Conservation (phyloP, 768 basidiomycete species). For the Kondoa malvinella region DNA sequence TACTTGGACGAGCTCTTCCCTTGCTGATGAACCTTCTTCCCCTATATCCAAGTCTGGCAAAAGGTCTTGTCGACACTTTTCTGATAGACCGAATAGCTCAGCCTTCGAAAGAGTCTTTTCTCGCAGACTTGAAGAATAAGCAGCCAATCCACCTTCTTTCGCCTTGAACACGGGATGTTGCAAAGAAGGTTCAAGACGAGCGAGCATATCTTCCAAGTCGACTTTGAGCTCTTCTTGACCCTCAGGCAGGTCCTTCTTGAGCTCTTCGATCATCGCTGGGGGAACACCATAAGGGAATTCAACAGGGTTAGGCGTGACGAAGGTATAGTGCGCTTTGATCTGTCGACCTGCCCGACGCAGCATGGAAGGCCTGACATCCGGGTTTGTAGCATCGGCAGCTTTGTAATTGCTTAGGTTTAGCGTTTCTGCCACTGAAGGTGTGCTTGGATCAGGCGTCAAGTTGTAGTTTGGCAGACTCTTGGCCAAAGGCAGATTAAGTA, state of each 20-base stretch:
- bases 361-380: conserved; percentile 20
- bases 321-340: conserved; percentile 52
- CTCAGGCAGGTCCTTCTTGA: conserved; percentile 36
- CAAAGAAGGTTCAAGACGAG: conserved; percentile 12
- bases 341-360: conserved; percentile 19
- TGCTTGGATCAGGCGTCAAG: conserved; percentile 10
- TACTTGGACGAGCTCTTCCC: conserved; percentile 62
- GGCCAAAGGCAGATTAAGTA: conserved; percentile 16
- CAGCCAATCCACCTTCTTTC: conserved; percentile 15
- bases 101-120: conserved; percentile 20
- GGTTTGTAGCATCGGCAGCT: background rate
- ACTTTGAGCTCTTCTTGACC: conserved; percentile 3
- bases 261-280: conserved; percentile 38
- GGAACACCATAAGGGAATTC: conserved; percentile 58
- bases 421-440: conserved; percentile 8
- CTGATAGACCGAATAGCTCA: conserved; percentile 54
- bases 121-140: conserved; percentile 22
- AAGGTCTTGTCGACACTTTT: conserved; percentile 51
- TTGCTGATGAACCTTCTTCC: conserved; percentile 29
- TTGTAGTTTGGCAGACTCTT: conserved; percentile 10
- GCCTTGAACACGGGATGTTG: conserved; percentile 4
- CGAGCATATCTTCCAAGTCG: conserved; percentile 16
- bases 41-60: conserved; percentile 74
- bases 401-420: conserved; percentile 9
- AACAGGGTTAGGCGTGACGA: conserved; percentile 62